Percentiles rank a stretch among this genome's conserved stretches.
phyloP scores from a whole-genome alignment of 495 filamentous ascomycete species.

The Oidiodendron maius region DNA sequence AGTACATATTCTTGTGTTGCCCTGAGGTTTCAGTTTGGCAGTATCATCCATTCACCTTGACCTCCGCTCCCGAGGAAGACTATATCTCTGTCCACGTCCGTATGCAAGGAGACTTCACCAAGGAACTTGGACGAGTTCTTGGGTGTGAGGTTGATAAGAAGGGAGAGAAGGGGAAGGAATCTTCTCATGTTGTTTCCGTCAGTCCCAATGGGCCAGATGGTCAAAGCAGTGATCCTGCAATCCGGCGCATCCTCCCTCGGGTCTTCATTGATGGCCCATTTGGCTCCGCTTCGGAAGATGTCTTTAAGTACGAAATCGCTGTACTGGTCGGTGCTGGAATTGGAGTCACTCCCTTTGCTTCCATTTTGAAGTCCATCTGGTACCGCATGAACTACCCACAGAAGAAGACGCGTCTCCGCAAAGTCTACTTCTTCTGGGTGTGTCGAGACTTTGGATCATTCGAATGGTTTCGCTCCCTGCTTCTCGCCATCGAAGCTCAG shows the following conservation, averaged over 20 bases:
- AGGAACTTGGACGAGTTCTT: conserved; percentile 53
- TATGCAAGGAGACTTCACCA: conserved; percentile 65
- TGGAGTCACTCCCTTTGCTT: conserved; percentile 70
- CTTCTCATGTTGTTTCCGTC: conserved; percentile 59
- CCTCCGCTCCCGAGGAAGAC: conserved; percentile 74
- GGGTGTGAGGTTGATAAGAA: conserved; percentile 61
- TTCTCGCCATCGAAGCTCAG: conserved; percentile 76
- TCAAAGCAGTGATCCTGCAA: conserved; percentile 55
- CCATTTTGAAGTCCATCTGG: conserved; percentile 80
- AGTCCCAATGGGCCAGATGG: conserved; percentile 44
- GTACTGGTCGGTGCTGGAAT: conserved; percentile 66
- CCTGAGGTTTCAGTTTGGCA: conserved; percentile 75
- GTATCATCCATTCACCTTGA: conserved; percentile 75
- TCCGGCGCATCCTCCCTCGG: conserved; percentile 64
- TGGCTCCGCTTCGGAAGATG: conserved; percentile 70
- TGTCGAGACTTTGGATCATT: conserved; percentile 74
- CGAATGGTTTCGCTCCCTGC: conserved; percentile 75
- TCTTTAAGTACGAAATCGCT: conserved; percentile 72
- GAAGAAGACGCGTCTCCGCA: conserved; percentile 65
- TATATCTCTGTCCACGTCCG: conserved; percentile 78
- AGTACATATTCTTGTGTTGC: conserved; percentile 81
- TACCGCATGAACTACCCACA: conserved; percentile 79
- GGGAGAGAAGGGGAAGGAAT: conserved; percentile 31
- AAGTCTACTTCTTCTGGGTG: conserved; percentile 85
- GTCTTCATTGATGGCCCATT: conserved; percentile 78